These are phyloP conservation scores for Amanita subjunquillea DNA, from an alignment of 768 basidiomycete species.

Conservation along the genomic window DNA sequence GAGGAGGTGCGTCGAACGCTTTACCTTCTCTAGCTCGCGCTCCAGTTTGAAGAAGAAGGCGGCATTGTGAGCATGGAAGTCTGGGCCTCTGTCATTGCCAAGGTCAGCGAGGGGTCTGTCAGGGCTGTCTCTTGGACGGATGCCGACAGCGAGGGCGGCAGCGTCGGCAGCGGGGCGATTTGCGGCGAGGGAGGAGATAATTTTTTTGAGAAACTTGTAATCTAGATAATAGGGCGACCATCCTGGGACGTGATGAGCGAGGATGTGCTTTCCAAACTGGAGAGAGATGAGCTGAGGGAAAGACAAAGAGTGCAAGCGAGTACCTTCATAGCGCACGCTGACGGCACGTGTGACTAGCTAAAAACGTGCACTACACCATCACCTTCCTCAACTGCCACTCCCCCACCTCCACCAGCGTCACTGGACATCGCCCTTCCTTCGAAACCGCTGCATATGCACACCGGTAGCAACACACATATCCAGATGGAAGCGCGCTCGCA, in stretches of 20 bases:
- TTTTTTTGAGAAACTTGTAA: conserved; percentile 98
- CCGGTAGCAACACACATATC: conserved; percentile 92
- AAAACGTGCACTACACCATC: conserved; percentile 48
- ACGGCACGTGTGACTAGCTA: conserved; percentile 12
- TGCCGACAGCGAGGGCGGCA: conserved; percentile 73
- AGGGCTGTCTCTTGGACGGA: conserved; percentile 40
- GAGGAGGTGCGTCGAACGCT: conserved; percentile 9
- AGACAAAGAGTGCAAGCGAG: no score
- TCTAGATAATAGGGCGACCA: conserved; percentile 95
- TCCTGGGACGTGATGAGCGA: conserved; percentile 91
- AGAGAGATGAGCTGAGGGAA: background rate
- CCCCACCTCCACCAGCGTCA: conserved; percentile 68
- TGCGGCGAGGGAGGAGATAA: conserved; percentile 88
- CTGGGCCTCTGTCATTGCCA: conserved; percentile 67
- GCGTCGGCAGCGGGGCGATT: conserved; percentile 88
- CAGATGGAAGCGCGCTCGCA: conserved; percentile 83
- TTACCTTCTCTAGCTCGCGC: conserved; percentile 92
- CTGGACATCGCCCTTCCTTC: conserved; percentile 71
- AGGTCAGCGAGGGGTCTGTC: conserved; percentile 42
- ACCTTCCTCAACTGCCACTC: conserved; percentile 86
- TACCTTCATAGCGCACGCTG: conserved; percentile 7
- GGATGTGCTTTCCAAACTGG: conserved; percentile 99
- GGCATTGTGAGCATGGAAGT: conserved; percentile 91
- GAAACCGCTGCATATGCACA: conserved; percentile 82
- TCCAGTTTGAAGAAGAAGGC: conserved; percentile 99